Evolutionary conservation across 2,329 filamentous ascomycete genomes (phyloP).

Genomic region (Diaporthe sp.): DNA sequence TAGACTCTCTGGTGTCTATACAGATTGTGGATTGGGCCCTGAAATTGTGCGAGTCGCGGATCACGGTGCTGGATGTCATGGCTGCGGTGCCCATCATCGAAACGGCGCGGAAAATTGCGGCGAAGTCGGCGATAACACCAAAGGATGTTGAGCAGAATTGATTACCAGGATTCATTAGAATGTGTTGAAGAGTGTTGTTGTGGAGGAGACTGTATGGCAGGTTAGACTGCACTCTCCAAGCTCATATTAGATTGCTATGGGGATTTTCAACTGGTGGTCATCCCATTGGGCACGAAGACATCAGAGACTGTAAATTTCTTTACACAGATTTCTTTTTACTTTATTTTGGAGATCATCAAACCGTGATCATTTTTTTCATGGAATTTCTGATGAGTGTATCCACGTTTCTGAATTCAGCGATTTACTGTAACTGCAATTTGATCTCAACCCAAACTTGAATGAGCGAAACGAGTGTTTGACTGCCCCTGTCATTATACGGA

Average conservation of each 20-base stretch:
- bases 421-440: neutral
- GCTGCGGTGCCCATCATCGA: slow-evolving; percentile 4
- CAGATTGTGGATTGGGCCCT: neutral
- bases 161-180: neutral
- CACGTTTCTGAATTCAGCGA: neutral
- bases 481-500: neutral
- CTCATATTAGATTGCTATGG: neutral
- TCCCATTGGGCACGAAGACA: neutral
- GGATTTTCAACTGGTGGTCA: neutral
- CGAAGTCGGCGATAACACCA: neutral
- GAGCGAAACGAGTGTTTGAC: neutral
- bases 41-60: neutral
- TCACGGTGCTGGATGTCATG: slow-evolving; percentile 11
- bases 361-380: neutral
- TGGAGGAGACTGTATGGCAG: neutral
- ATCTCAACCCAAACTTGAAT: no score
- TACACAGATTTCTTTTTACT: neutral
- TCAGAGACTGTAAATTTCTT: neutral
- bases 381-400: neutral
- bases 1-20: neutral
- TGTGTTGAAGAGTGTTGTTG: neutral
- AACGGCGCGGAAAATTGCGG: neutral
- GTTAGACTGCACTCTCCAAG: neutral
- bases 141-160: neutral
- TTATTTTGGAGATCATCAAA: neutral